A percentile compares a stretch with the other conserved stretches of the same genome.
Conservation (phyloP, 139 green algal genomes). For the Ettlia oleoabundans region DNA sequence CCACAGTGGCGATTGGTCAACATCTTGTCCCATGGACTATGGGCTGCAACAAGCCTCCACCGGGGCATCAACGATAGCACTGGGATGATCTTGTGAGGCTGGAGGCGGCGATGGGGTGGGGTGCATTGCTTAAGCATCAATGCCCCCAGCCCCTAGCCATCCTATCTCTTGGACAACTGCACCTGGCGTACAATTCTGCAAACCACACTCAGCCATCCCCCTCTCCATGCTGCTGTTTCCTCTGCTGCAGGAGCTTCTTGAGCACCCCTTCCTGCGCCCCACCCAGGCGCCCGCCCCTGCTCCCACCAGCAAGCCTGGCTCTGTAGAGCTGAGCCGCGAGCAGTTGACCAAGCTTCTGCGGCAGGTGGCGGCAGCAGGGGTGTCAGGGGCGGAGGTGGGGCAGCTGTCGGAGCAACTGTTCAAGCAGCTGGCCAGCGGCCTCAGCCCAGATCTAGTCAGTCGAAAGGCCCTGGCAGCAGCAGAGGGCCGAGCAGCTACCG, state of each 20-base stretch:
- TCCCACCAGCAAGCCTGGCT: neutral
- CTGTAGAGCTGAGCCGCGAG: constrained; percentile 61
- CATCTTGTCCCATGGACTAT: too few species aligned
- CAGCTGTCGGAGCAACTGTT: constrained; percentile 82
- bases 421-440: constrained; percentile 63
- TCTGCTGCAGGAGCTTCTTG: constrained; percentile 78
- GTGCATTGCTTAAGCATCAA: too few species aligned
- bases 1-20: too few species aligned
- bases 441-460: constrained; percentile 32
- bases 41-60: too few species aligned
- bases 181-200: too few species aligned
- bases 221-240: neutral
- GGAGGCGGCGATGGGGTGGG: too few species aligned
- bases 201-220: neutral
- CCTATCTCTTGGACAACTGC: neutral
- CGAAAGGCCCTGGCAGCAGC: neutral
- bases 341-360: constrained; percentile 75
- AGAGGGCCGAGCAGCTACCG: neutral
- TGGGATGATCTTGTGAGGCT: too few species aligned
- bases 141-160: too few species aligned
- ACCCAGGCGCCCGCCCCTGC: constrained; percentile 34
- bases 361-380: constrained; percentile 48
- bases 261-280: constrained; percentile 88
- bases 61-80: too few species aligned
- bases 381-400: constrained; percentile 64